Percentiles rank a stretch among this genome's conserved stretches.
Conservation (phyloP, 495 filamentous ascomycete genomes). For the Trichodelitschia bisporula region DNA sequence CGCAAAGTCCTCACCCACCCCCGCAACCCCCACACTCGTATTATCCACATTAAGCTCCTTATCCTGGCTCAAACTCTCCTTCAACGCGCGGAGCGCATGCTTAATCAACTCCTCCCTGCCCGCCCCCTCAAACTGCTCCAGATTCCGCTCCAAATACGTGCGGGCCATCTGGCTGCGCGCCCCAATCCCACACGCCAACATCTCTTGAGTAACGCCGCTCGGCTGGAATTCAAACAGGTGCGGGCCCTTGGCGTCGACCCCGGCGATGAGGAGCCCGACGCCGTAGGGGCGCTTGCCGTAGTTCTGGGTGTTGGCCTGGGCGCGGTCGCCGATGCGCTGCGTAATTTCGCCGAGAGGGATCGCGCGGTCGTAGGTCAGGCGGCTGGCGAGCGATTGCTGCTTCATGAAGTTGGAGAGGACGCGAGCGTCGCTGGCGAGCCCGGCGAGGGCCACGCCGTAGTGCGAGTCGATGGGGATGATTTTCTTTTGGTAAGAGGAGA, state of each 20-base stretch:
- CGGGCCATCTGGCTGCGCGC: slow-evolving; percentile 90
- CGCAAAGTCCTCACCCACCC: slow-evolving; percentile 48
- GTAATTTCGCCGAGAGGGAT: slow-evolving; percentile 77
- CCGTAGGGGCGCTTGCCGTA: slow-evolving; percentile 95
- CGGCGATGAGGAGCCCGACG: slow-evolving; percentile 79
- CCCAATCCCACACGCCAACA: slow-evolving; percentile 84
- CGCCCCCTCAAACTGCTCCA: slow-evolving; percentile 52
- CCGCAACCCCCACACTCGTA: slow-evolving; percentile 53
- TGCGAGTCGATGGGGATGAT: slow-evolving; percentile 89
- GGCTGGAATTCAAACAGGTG: slow-evolving; percentile 98
- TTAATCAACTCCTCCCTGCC: slow-evolving; percentile 63
- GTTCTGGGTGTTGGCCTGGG: slow-evolving; percentile 91
- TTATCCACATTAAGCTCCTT: slow-evolving; percentile 94
- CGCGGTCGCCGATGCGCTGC: slow-evolving; percentile 76
- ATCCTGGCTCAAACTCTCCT: slow-evolving; percentile 88
- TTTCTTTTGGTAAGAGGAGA: slow-evolving; percentile 99
- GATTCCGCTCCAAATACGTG: slow-evolving; percentile 81
- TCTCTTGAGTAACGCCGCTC: slow-evolving; percentile 85
- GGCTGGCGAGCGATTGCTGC: slow-evolving; percentile 84
- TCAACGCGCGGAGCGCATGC: slow-evolving; percentile 76
- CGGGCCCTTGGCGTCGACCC: slow-evolving; percentile 76
- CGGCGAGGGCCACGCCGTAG: slow-evolving; percentile 85
- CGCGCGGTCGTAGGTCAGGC: slow-evolving; percentile 82
- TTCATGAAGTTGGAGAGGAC: slow-evolving; percentile 99
- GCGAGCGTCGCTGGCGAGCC: slow-evolving; percentile 90